Base-by-base conservation (phyloP, 2,329 filamentous ascomycete genomes). In the Xylariaceae sp. region DNA sequence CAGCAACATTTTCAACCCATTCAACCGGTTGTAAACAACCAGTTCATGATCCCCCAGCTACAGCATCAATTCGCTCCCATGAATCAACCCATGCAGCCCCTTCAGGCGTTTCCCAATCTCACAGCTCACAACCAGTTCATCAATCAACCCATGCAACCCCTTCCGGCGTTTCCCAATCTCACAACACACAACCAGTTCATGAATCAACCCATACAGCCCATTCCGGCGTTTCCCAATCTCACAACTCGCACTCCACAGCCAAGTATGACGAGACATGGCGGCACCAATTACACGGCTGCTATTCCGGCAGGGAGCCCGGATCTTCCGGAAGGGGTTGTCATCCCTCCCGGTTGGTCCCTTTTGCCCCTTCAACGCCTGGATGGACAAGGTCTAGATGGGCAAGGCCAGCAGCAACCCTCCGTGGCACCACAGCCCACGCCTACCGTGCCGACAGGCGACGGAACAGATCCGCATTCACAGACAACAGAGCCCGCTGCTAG, bases 271-370 rank as follows among this genome's bases (percentile, higher is more conserved):
- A 62, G 71, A 33, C 70, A 78, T 42, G 63, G 63, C 16, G 60
- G 60, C 9, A 47, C 64, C 11, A 51, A 62, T 2, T 64, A 67
- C 26, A 56, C 67, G 8, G 55, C 64, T 11, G 60, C 70, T 2
- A 77, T 80, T 32, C 72, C 74, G 4, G 62, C 76, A 3, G 76
- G 75, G 13, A 78, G 74, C 45, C 55, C 71, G 14, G 75, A 79
- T 6, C 61, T 82, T 7, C 78, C 78, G 0, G 69, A 76, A 34
- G 77, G 77, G 5, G 65, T 83, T n/a, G 65, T 70, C 5, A 67
- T 83, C 14, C 78, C 78, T 3, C 65, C 70, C 18, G 78, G 78
- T 5, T 83, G 78, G 78, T 72, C 74, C 15, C 56, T 83, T 24
- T 58, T 81, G 29, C 77, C 78, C 16, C 61, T 83, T 2, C 70